phyloP scores from a whole-genome alignment of 257 asterid species.

The Jasminum sambac region DNA sequence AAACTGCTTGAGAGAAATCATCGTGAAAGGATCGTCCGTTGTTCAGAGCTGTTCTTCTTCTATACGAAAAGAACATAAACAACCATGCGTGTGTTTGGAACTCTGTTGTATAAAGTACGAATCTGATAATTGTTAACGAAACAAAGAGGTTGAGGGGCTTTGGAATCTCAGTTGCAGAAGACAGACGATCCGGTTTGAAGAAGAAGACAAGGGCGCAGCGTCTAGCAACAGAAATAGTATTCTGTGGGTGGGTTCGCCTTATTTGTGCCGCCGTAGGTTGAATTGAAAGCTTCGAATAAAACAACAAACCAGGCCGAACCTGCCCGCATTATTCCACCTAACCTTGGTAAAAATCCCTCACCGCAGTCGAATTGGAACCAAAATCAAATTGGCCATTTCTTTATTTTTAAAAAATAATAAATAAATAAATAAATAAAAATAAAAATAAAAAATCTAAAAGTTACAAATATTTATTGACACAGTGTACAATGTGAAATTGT shows the following conservation, averaged over 20 bases:
- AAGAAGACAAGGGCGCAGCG: neutral
- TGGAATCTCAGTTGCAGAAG: conserved; percentile 16
- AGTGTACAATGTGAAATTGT: too few species aligned
- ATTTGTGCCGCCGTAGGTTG: neutral
- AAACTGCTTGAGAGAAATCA: conserved; percentile 50
- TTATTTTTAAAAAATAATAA: too few species aligned
- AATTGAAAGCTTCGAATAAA: neutral
- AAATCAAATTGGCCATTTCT: too few species aligned
- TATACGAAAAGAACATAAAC: neutral
- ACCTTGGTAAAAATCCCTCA: too few species aligned
- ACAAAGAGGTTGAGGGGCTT: neutral
- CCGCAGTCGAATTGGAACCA: too few species aligned
- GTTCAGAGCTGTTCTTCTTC: neutral
- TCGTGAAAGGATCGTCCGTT: neutral
- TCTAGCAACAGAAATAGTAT: too few species aligned
- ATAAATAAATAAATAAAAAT: too few species aligned
- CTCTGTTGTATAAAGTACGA: neutral
- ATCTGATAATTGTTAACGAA: neutral
- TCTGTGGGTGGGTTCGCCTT: too few species aligned
- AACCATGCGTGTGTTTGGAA: conserved; percentile 20
- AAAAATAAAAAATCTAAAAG: too few species aligned
- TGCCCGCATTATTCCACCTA: too few species aligned
- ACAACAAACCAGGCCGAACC: too few species aligned
- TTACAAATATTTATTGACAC: too few species aligned
- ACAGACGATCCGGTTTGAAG: neutral